A percentile compares a stretch with the other conserved stretches of the same genome.
Evolutionary conservation across 768 basidiomycete genomes (phyloP).

Genomic region (Mycena venus): DNA sequence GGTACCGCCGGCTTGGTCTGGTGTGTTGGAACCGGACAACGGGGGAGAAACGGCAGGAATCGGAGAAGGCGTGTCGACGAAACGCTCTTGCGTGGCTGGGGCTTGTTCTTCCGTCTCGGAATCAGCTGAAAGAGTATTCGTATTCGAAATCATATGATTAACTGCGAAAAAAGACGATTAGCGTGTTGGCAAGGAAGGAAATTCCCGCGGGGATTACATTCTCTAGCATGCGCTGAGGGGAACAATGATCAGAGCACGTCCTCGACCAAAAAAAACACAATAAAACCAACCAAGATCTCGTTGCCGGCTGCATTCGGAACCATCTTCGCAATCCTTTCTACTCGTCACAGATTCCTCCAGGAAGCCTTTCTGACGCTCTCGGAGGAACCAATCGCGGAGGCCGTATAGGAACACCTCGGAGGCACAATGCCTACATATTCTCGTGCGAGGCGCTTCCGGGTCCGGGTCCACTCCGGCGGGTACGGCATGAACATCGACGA

Average conservation of each 20-base stretch:
- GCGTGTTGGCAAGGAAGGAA: not conserved
- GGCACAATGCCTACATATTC: constrained; percentile 80
- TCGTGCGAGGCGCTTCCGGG: constrained; percentile 68
- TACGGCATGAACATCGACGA: constrained; percentile 75
- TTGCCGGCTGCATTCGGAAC: constrained; percentile 70
- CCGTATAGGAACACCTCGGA: constrained; percentile 83
- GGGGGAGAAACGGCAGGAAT: constrained; percentile 39
- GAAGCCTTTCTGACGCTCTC: constrained; percentile 80
- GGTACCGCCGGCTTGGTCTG: constrained; percentile 34
- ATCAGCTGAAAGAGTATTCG: not conserved
- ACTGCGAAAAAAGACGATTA: constrained; percentile 42
- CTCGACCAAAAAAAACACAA: not conserved
- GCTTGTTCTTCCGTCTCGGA: constrained; percentile 20
- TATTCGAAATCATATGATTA: constrained; percentile 51
- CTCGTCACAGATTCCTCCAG: constrained; percentile 66
- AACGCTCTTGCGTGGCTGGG: constrained; percentile 68
- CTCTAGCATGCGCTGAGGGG: constrained; percentile 74
- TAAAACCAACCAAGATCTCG: constrained; percentile 71
- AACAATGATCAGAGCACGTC: constrained; percentile 21
- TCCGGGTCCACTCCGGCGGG: constrained; percentile 68
- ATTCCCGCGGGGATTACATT: constrained; percentile 63
- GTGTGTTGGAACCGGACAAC: not conserved
- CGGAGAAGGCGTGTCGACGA: constrained; percentile 61
- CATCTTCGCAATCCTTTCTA: constrained; percentile 79
- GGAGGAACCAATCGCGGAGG: constrained; percentile 85